A percentile compares a stretch with the other conserved stretches of the same genome.
Evolutionary conservation across 495 filamentous ascomycete species (phyloP).

Genomic region (Aspergillus incahuasiensis): DNA sequence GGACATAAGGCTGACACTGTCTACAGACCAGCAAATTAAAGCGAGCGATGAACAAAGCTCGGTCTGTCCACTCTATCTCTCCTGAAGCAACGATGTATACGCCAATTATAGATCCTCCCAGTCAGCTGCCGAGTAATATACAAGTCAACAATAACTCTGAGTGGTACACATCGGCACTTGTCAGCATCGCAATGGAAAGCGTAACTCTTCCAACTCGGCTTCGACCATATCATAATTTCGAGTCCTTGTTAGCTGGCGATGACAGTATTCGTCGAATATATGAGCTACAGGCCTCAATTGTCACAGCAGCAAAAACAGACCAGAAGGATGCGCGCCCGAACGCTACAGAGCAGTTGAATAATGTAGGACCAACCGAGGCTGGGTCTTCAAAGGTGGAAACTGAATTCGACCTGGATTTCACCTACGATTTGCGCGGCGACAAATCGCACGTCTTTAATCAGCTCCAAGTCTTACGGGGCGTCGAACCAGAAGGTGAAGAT

Average conservation of each 20-base stretch:
- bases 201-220: slow-evolving; percentile 73
- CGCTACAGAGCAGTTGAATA: slow-evolving; percentile 7
- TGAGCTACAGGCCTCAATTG: slow-evolving; percentile 56
- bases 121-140: slow-evolving; percentile 54
- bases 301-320: slow-evolving; percentile 19
- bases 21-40: slow-evolving; percentile 29
- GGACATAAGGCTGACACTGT: slow-evolving; percentile 29
- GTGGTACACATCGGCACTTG: slow-evolving; percentile 79
- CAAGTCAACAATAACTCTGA: slow-evolving; percentile 58
- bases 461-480: slow-evolving; percentile 42
- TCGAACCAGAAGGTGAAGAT: slow-evolving; percentile 36
- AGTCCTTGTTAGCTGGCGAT: slow-evolving; percentile 66
- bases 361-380: slow-evolving; percentile 4
- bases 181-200: slow-evolving; percentile 75
- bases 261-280: slow-evolving; percentile 74
- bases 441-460: slow-evolving; percentile 60
- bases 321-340: slow-evolving; percentile 14
- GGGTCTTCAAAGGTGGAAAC: slow-evolving; percentile 22
- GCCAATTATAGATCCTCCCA: slow-evolving; percentile 63
- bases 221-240: slow-evolving; percentile 56
- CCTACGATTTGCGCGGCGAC: slow-evolving; percentile 37
- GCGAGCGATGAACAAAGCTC: slow-evolving; percentile 63
- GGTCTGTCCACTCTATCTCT: slow-evolving; percentile 60
- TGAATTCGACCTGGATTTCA: slow-evolving; percentile 57
- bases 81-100: slow-evolving; percentile 72